Evolutionary conservation across 192 early-diverging fungal genomes (phyloP).

Genomic region (Podila minutissima): DNA sequence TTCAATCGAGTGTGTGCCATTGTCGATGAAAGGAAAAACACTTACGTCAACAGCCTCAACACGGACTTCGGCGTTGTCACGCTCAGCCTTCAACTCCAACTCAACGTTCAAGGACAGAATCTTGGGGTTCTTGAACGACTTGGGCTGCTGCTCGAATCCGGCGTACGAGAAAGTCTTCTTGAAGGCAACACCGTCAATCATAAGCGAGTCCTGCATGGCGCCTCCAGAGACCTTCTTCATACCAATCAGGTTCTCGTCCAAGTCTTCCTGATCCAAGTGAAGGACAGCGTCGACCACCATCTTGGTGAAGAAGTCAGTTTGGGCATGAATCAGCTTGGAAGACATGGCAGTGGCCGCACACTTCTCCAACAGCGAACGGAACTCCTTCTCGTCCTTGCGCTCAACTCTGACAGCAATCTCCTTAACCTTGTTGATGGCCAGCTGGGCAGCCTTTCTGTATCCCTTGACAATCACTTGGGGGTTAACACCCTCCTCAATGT

Average conservation of each 20-base stretch:
- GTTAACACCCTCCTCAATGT: conserved; percentile 94
- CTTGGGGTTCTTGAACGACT: conserved; percentile 89
- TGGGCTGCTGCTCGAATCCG: conserved; percentile 99
- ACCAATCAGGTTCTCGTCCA: conserved; percentile 97
- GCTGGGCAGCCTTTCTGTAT: conserved; percentile 89
- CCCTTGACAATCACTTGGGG: conserved; percentile 96
- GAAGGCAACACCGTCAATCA: conserved; percentile 97
- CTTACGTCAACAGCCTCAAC: conserved; percentile 84
- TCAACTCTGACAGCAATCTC: conserved; percentile 92
- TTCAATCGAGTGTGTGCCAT: background rate
- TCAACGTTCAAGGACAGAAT: conserved; percentile 96
- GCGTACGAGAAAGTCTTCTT: conserved; percentile 99
- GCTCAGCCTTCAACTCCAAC: conserved; percentile 98
- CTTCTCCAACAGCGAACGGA: conserved; percentile 91
- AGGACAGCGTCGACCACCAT: conserved; percentile 98
- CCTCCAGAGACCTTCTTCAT: conserved; percentile 99
- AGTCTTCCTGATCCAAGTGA: conserved; percentile 93
- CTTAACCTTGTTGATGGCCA: conserved; percentile 93
- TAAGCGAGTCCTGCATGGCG: conserved; percentile 96
- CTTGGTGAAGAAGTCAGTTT: conserved; percentile 97
- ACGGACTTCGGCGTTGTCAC: conserved; percentile 99
- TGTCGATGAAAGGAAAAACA: background rate
- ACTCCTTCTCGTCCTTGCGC: conserved; percentile 81
- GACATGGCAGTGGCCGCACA: conserved; percentile 99
- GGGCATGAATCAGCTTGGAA: conserved; percentile 96